Base-by-base conservation (phyloP, 495 filamentous ascomycete species). In the Daldinia vernicosa region DNA sequence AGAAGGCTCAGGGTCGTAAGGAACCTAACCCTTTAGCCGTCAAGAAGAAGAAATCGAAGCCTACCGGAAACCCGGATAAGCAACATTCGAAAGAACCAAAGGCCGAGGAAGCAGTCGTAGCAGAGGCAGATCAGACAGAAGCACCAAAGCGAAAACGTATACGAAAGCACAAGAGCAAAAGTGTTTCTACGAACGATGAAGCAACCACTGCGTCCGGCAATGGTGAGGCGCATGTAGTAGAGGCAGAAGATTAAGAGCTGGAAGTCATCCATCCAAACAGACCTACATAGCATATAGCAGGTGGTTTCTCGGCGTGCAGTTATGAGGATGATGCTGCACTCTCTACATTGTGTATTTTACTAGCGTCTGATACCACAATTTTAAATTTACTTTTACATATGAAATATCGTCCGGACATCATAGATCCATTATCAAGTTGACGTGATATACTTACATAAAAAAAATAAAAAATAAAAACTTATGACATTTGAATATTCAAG, bases 21-120 rank as follows among this genome's bases (percentile, higher is more conserved):
- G 90, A 84, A 7, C 93, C 95, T 8, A 99, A 99, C 83, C 95
- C 95, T 9, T 82, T 98, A 69, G 89, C 93, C 66, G 81, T 97
- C 70, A 96, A 93, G 85, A 99, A 97, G 82, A 78, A 89, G 60
- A 93, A 91, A 83, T 19, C 27, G 53, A 56, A 56, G 14, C 52
- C 72, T 47, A 66, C 61, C 45, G n/a, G 60, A 63, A 47, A 56
- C 37, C 8, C 55, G 22, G 45, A 60, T 40, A 66, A 52, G 24
- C 62, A 71, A 17, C 22, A 58, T 35, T 32, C 66, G 12, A 67
- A 69, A 64, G 57, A 37, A 45, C n/a, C 69, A 27, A 52, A 64
- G 52, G 33, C 52, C 35, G 69, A 74, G 37, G 62, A 66, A 52
- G 32, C 32, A 37, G 40, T 35, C 35, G 37, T 22, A 43, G 35